Conservation (phyloP, 805 yeast genomes). For the Schwanniomyces vanrijiae region DNA sequence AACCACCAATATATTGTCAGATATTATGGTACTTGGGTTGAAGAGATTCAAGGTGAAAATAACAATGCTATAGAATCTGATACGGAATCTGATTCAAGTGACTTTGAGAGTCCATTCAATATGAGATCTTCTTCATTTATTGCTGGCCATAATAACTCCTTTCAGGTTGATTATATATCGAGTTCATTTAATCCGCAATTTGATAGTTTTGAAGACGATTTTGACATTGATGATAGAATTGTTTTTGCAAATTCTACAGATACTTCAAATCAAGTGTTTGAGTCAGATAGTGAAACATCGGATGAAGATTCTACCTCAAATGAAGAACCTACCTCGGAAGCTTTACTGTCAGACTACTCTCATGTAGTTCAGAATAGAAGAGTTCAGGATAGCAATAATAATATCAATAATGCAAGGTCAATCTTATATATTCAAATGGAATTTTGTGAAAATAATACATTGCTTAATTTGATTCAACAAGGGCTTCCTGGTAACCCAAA, state of each 20-base stretch:
- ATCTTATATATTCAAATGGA: constrained; percentile 97
- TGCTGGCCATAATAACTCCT: constrained; percentile 22
- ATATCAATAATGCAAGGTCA: constrained; percentile 36
- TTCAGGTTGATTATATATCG: constrained; percentile 66
- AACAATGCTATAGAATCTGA: constrained; percentile 21
- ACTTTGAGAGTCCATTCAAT: constrained; percentile 23
- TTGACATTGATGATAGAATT: constrained; percentile 23
- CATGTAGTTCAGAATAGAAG: not conserved
- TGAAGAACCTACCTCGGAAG: not conserved
- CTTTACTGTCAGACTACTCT: not conserved
- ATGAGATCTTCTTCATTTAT: constrained; percentile 21
- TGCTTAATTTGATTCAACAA: constrained; percentile 73
- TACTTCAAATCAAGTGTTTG: constrained; percentile 6
- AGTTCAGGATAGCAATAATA: not conserved
- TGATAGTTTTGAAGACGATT: constrained; percentile 36
- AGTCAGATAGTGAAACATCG: constrained; percentile 4
- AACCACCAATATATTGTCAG: constrained; percentile 96
- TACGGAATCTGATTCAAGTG: constrained; percentile 21
- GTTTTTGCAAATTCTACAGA: constrained; percentile 30
- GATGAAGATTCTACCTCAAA: constrained; percentile 1
- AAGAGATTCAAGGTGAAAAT: constrained; percentile 50
- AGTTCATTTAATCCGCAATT: constrained; percentile 58
- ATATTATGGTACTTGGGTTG: constrained; percentile 97
- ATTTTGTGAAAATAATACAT: constrained; percentile 92
- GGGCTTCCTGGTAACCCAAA: constrained; percentile 69